A percentile compares a stretch with the other conserved stretches of the same genome.
These are phyloP conservation scores for Sporothrix humicola DNA, from an alignment of 2,329 filamentous ascomycete genomes.

Conservation along the genomic window DNA sequence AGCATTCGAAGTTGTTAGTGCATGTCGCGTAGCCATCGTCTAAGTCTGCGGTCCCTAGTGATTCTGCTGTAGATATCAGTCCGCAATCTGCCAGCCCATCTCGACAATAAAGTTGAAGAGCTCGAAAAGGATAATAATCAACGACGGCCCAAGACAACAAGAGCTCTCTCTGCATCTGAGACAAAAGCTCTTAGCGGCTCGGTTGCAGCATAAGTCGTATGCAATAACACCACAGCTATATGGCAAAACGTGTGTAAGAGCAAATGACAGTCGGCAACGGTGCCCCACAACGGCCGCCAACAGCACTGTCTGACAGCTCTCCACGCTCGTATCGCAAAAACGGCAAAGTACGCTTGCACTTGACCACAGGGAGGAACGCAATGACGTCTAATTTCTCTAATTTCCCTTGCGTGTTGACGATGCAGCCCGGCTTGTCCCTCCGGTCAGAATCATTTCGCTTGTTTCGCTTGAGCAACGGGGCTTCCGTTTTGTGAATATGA, in stretches of 20 bases:
- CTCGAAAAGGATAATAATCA: background rate
- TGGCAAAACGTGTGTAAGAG: no score
- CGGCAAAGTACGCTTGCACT: background rate
- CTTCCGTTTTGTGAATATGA: background rate
- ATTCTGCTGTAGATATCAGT: background rate
- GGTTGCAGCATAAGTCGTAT: background rate
- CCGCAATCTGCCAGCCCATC: no score
- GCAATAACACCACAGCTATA: background rate
- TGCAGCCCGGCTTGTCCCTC: background rate
- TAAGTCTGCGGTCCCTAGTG: background rate
- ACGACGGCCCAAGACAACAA: background rate
- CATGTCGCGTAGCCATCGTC: background rate
- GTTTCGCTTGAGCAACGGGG: background rate
- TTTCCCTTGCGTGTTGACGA: constrained; percentile 21
- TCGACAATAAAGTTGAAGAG: background rate
- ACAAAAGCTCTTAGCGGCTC: background rate
- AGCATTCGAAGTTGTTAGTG: constrained; percentile 31
- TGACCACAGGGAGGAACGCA: background rate
- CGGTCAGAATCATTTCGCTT: constrained; percentile 20
- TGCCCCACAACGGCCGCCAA: background rate
- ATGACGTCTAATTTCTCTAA: constrained; percentile 11
- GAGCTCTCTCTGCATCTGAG: background rate
- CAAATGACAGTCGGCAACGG: background rate
- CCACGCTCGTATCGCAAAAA: background rate
- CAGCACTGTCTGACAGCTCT: constrained; percentile 12